Percentiles rank a stretch among this genome's conserved stretches.
Conservation (phyloP, 768 basidiomycete genomes). For the Hortiboletus campestris region DNA sequence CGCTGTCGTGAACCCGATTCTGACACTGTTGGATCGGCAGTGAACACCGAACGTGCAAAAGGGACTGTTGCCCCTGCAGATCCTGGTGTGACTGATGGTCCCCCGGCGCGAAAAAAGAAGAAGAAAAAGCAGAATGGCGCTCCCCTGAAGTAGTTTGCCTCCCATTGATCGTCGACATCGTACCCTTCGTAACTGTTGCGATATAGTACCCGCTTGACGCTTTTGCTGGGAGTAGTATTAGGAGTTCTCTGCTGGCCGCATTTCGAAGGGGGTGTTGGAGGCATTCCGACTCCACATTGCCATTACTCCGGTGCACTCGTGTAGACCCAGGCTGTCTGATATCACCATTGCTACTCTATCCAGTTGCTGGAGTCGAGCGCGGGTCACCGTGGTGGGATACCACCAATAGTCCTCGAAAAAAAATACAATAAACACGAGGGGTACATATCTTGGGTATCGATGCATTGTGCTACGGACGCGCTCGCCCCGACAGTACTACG, state of each 20-base stretch:
- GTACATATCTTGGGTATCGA: neutral
- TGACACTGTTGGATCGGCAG: neutral
- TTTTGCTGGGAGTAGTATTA: neutral
- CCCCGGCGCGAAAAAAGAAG: constrained; percentile 22
- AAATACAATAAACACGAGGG: neutral
- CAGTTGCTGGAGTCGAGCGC: no score
- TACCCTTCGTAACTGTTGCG: neutral
- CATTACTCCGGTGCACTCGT: no score
- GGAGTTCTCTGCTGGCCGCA: no score
- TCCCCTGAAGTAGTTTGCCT: neutral
- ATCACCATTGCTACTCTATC: no score
- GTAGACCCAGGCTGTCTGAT: no score
- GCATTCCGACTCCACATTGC: no score
- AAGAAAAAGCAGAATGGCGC: constrained; percentile 15
- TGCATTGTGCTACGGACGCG: neutral
- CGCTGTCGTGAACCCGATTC: constrained; percentile 20
- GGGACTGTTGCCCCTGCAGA: neutral
- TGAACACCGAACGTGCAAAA: neutral
- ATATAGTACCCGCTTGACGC: no score
- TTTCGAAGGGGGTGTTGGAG: no score
- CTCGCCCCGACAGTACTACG: neutral
- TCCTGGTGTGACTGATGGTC: neutral
- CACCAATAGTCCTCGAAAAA: no score
- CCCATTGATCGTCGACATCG: neutral
- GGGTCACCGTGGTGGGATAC: no score